Evolutionary conservation across 1,284 basidiomycete species (phyloP), one percentile per base, ranked within the genome.

Genomic region (Leccinum olivaceoglutinosum): DNA sequence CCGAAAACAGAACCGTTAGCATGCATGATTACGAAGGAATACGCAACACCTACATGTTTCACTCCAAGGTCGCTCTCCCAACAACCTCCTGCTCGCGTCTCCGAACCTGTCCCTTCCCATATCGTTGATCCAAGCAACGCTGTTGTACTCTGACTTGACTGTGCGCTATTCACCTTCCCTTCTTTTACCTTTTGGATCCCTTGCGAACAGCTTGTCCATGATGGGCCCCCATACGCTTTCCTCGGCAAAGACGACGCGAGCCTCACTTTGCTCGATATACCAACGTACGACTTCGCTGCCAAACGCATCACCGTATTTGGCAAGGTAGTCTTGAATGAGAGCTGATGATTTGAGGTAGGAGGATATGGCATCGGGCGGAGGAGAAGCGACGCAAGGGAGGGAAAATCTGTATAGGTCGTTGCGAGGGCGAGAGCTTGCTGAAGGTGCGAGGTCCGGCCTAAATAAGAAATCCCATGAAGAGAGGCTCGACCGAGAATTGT

Each of bases 121-220:
- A 74, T 97, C 88, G 74, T 98, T 92, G 54, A 98, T 81, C 97
- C 96, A 99, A 0, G 92, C 90, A 58, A 95, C 83, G 16, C 85
- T 77, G 12, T 86, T 74, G 18, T 68, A 73, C 53, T 74, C 73
- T 44, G 65, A 60, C 44, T 18, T 63, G 2, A 39, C 46, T 14
- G 36, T 54, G 14, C 53, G 41, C 5, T 62, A 65, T 21, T 71
- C 66, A 5, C 63, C 72, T 4, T 74, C 74, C 59, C 58, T 69
- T 1, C 36, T 60, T 59, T 74, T 75, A 2, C 74, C 71, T 61
- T 75, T 74, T 10, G 49, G 59, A 41, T 71, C 65, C 49, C 63
- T 72, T 25, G 79, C 77, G 71, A 98, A 92, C 77, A 92, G 96
- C 46, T 80, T 80, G 68, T 92, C 89, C 64, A 98, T 80, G 59